Evolutionary conservation across 2,329 filamentous ascomycete genomes (phyloP).

Genomic region (Ilyonectria robusta): DNA sequence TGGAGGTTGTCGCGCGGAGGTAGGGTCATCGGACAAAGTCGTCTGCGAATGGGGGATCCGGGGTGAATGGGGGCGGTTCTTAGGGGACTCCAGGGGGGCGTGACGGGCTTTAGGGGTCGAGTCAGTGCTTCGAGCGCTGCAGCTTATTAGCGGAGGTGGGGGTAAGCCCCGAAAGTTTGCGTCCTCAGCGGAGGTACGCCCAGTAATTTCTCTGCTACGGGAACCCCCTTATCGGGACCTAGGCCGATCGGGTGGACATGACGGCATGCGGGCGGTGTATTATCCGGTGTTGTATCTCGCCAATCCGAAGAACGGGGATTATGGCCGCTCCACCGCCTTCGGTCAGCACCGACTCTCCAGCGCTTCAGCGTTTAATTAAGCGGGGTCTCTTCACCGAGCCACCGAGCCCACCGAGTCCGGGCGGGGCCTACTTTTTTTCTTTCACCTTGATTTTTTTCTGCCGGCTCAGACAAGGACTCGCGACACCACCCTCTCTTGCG

Average conservation of each 20-base stretch:
- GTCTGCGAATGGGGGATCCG: constrained; percentile 27
- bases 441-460: constrained; percentile 51
- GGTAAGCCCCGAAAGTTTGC: constrained; percentile 1
- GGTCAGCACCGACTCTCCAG: constrained; percentile 27
- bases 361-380: constrained; percentile 3
- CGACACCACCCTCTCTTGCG: constrained; percentile 23
- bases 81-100: constrained; percentile 22
- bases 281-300: not conserved
- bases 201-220: not conserved
- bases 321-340: constrained; percentile 21
- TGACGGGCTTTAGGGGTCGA: constrained; percentile 24
- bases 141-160: constrained; percentile 18
- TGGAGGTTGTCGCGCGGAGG: constrained; percentile 45
- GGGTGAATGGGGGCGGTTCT: constrained; percentile 28
- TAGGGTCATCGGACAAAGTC: constrained; percentile 40
- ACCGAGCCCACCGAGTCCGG: constrained; percentile 39
- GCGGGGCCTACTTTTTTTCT: constrained; percentile 43
- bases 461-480: constrained; percentile 24
- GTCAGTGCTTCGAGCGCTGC: constrained; percentile 11
- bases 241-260: not conserved
- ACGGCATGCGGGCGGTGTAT: constrained; percentile 15
- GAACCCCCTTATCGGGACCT: not conserved
- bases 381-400: constrained; percentile 38
- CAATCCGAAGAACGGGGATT: not conserved
- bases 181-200: not conserved